Evolutionary conservation across 78 protist genomes (phyloP).

Genomic region (Chrysochromulina tobinii): DNA sequence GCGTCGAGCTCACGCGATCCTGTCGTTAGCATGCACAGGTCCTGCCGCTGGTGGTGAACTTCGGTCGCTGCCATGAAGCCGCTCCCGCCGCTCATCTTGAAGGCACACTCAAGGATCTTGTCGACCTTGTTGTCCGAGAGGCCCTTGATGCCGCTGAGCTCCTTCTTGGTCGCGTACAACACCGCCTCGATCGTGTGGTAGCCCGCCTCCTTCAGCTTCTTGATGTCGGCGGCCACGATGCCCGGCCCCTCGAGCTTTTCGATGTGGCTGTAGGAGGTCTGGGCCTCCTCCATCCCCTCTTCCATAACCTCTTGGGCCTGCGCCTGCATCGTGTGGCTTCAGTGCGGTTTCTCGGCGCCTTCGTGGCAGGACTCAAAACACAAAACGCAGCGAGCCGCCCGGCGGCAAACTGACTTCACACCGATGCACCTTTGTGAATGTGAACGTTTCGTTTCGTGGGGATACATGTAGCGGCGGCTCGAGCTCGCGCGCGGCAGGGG

Average conservation of each 20-base stretch:
- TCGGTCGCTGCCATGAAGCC: conserved; percentile 96
- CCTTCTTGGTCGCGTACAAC: conserved; percentile 85
- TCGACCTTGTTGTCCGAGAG: conserved; percentile 96
- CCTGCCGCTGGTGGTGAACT: conserved; percentile 69
- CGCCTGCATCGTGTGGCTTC: too few species aligned
- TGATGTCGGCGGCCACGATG: conserved; percentile 83
- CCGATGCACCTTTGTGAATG: too few species aligned
- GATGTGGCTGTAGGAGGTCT: neutral
- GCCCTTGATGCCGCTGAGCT: conserved; percentile 87
- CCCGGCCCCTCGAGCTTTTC: conserved; percentile 56
- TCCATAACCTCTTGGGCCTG: too few species aligned
- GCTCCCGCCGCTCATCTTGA: conserved; percentile 64
- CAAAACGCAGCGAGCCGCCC: too few species aligned
- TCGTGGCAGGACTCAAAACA: too few species aligned
- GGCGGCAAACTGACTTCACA: too few species aligned
- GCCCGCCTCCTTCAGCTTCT: conserved; percentile 91
- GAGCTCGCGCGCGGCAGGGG: too few species aligned
- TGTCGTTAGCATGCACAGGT: conserved; percentile 84
- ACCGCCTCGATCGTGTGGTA: conserved; percentile 93
- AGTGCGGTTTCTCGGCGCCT: too few species aligned
- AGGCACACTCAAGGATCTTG: conserved; percentile 83
- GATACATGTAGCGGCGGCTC: too few species aligned
- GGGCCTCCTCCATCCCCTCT: too few species aligned
- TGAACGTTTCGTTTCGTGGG: too few species aligned
- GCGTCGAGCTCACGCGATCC: conserved; percentile 92